Conservation (phyloP, 1,284 basidiomycete genomes). For the Anthracocystis setariae region DNA sequence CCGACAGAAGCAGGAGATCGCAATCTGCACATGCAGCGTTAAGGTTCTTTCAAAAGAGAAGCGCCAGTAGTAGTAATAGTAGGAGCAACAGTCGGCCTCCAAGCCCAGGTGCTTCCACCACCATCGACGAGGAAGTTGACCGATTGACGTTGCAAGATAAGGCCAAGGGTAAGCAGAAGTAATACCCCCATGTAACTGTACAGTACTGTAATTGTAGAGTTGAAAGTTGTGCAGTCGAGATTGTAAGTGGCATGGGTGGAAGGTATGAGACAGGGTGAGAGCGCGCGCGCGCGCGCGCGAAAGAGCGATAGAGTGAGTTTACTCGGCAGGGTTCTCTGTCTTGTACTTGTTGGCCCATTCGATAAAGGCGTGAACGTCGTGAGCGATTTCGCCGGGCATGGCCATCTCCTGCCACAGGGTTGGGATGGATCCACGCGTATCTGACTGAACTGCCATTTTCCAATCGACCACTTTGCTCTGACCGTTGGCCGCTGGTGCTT, state of each 20-base stretch:
- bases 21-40: constrained; percentile 33
- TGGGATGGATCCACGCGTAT: constrained; percentile 56
- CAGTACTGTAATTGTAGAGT: background rate
- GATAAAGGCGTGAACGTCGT: constrained; percentile 61
- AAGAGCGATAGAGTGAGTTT: too few relatives aligned
- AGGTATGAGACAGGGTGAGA: too few relatives aligned
- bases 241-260: too few relatives aligned
- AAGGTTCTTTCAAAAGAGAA: constrained; percentile 32
- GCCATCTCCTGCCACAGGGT: constrained; percentile 57
- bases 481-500: constrained; percentile 11
- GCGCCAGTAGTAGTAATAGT: constrained; percentile 35
- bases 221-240: too few relatives aligned
- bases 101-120: constrained; percentile 1
- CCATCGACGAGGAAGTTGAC: constrained; percentile 2
- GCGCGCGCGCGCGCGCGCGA: too few relatives aligned
- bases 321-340: constrained; percentile 19
- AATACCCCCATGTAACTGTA: background rate
- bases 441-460: constrained; percentile 60
- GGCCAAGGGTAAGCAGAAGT: background rate
- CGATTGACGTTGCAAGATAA: constrained; percentile 16
- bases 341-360: constrained; percentile 51
- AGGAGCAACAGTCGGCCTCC: constrained; percentile 25
- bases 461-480: constrained; percentile 17
- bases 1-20: constrained; percentile 12
- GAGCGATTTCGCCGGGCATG: constrained; percentile 57